A percentile compares a stretch with the other conserved stretches of the same genome.
phyloP scores from a whole-genome alignment of 2,329 filamentous ascomycete species.

The Neonectria magnoliae region DNA sequence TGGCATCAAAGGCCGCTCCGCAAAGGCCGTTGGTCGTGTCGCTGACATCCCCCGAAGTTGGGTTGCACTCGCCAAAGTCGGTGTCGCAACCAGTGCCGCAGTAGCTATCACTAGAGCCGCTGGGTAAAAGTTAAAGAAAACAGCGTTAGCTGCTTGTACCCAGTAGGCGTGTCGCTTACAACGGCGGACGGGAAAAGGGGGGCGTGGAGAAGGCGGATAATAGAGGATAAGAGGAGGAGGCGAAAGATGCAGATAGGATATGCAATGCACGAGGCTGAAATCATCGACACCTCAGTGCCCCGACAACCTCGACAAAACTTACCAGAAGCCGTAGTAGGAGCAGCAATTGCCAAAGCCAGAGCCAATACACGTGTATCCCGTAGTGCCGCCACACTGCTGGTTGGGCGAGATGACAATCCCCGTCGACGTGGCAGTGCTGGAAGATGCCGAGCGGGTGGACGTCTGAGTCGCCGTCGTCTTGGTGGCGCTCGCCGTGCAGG shows the following conservation, averaged over 20 bases:
- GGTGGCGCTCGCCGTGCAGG: slow-evolving; percentile 23
- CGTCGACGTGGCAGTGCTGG: slow-evolving; percentile 27
- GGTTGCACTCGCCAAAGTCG: slow-evolving; percentile 48
- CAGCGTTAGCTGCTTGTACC: slow-evolving; percentile 19
- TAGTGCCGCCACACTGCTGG: slow-evolving; percentile 50
- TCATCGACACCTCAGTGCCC: neutral
- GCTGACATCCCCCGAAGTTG: slow-evolving; percentile 31
- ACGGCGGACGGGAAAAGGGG: neutral
- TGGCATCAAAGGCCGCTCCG: slow-evolving; percentile 44
- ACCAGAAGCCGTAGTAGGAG: slow-evolving; percentile 54
- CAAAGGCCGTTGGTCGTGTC: slow-evolving; percentile 52
- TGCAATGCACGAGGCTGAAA: slow-evolving; percentile 10
- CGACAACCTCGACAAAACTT: slow-evolving; percentile 26
- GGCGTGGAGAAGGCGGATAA: neutral
- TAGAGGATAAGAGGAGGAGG: neutral
- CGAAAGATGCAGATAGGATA: neutral
- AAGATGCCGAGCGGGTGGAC: slow-evolving; percentile 17
- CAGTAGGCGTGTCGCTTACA: neutral
- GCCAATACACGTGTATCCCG: slow-evolving; percentile 49
- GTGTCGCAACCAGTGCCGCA: slow-evolving; percentile 53
- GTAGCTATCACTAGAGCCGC: slow-evolving; percentile 46
- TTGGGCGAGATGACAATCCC: slow-evolving; percentile 45
- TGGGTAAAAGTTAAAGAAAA: slow-evolving; percentile 28
- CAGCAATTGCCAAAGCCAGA: slow-evolving; percentile 53
- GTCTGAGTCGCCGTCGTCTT: slow-evolving; percentile 20